Base-by-base conservation (phyloP, 2,329 filamentous ascomycete species). In the Pseudogymnoascus verrucosus region DNA sequence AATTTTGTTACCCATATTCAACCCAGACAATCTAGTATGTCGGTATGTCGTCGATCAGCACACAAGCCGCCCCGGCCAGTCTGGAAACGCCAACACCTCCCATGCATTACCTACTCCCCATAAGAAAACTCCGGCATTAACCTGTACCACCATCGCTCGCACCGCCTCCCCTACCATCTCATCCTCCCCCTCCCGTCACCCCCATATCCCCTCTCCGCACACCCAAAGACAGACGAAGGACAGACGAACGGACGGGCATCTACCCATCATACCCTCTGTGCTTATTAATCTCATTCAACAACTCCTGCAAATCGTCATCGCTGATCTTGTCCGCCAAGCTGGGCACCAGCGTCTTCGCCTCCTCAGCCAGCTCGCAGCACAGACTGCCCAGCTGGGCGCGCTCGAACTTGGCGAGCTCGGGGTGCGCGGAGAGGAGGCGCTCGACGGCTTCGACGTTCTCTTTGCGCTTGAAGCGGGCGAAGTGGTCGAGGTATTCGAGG, bases 361-460 rank as follows among this genome's bases (percentile, higher is more conserved):
- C 96, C 74, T 99, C 95, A 64, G 91, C 89, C 51, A 87, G 89
- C 71, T 96, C 93, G 74, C 93, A 96, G 76, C 92, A 96, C 40
- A 99, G 81, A 34, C 91, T 96, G 93, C 92, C 93, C 67, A 98
- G 82, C 78, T 97, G 91, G 51, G 91, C 93, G 71, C 91, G 86
- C 82, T 99, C 95, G 74, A 98, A 98, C 75, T 92, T 90, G 72
- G 91, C 90, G 70, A 99, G 80, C 74, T 91, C 86, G 67, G 86
- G 85, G 73, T 91, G 89, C 64, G 88, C 84, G 69, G 89, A 89
- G 67, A 97, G 83, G 70, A 97, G 80, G 65, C 91, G 86, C 77
- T 96, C 92, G 34, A 98, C 91, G n/a, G 91, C 90, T 78, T 96
- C 90, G 73, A 96, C 90, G 69, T 95, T 95, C 76, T 96, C 91